Evolutionary conservation across 306 rosid genomes (phyloP).

Genomic region (Inga oerstediana): DNA sequence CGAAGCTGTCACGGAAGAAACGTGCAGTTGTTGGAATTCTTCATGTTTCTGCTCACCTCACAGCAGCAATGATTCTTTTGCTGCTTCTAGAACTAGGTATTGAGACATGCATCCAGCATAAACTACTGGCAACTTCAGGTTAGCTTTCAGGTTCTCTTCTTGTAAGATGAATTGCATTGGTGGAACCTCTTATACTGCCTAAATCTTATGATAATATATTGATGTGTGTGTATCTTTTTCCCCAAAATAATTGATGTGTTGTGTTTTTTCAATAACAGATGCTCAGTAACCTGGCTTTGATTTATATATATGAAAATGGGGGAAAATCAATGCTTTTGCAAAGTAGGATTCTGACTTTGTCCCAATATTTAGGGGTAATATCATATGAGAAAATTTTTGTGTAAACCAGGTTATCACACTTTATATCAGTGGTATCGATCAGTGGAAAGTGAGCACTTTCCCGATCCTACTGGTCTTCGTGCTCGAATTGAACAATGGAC

Average conservation of each 20-base stretch:
- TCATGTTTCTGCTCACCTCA: conserved; percentile 93
- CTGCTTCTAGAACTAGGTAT: conserved; percentile 90
- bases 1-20: conserved; percentile 87
- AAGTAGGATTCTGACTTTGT: neutral
- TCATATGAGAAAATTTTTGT: conserved; percentile 1
- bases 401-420: conserved; percentile 83
- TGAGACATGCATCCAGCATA: conserved; percentile 83
- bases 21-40: conserved; percentile 72
- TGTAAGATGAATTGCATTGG: conserved; percentile 30
- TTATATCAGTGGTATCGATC: conserved; percentile 88
- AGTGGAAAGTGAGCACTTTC: conserved; percentile 96
- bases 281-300: neutral
- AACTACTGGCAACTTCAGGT: conserved; percentile 95
- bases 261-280: neutral
- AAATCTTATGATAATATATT: conserved; percentile 17
- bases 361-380: conserved; percentile 18
- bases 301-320: neutral
- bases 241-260: neutral
- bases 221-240: neutral
- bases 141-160: conserved; percentile 22
- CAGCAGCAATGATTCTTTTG: conserved; percentile 92
- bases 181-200: conserved; percentile 1
- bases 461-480: conserved; percentile 98
- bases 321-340: neutral
- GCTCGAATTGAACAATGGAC: conserved; percentile 98